Base-by-base conservation (phyloP, 1,284 basidiomycete species). In the Neotropicomus parvogracilis region DNA sequence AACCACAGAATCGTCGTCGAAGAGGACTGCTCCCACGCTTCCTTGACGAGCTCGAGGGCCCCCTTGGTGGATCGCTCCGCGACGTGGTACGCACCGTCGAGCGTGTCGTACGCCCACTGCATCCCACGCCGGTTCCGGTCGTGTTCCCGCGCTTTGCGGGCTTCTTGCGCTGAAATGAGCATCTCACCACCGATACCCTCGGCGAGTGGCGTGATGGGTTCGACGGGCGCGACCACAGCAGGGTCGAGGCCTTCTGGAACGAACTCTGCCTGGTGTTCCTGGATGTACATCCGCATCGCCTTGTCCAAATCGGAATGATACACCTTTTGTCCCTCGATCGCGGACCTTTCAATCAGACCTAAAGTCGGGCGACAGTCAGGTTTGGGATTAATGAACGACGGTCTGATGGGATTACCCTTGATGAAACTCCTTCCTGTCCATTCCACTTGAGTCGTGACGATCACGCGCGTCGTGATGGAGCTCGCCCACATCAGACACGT, bases 391-490 rank as follows among this genome's bases (percentile, higher is more conserved):
- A 44, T 42, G 31, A 45, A 40, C 12, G 34, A 27, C 21, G 11
- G 12, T 37, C 1, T 4, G 37, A 26, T 17, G 19, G 19, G 31
- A 80, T 58, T 54, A 91, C 93, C 87, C 70, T 91, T 95, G 68
- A 99, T 91, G 73, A 97, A 97, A 68, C 91, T 95, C 58, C 94
- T 79, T 19, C 95, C 95, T 0, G 88, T 91, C 95, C 95, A 99
- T 54, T 98, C 95, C 3, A 98, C 92, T 56, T 88, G 81, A 7
- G 90, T 94, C 31, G 92, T 95, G 4, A 99, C 91, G 8, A 91
- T 59, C 12, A 99, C 81, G 44, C 79, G 81, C 2, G 89, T 87
- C 4, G 84, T 80, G 45, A 88, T 80, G 4, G 79, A 73, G 42
- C 86, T 86, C 5, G 90, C 93, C 95, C 95, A 99, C 66, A 83